Evolutionary conservation across 2,329 filamentous ascomycete species (phyloP).

Genomic region (Ceratocystis albifundus): DNA sequence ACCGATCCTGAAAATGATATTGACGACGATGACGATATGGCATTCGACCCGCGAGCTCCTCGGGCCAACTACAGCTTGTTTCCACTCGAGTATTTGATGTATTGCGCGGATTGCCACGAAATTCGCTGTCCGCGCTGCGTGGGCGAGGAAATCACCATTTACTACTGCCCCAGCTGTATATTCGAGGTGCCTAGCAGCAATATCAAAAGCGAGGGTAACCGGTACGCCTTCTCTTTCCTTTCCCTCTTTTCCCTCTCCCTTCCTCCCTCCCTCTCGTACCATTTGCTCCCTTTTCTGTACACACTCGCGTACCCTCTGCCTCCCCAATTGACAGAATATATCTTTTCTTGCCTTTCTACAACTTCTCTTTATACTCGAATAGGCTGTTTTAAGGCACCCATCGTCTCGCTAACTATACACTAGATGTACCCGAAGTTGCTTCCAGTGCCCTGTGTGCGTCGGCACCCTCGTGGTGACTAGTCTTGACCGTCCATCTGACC

Average conservation of each 20-base stretch:
- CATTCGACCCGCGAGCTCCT: slow-evolving; percentile 75
- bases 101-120: slow-evolving; percentile 95
- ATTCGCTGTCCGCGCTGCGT: slow-evolving; percentile 90
- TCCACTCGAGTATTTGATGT: slow-evolving; percentile 84
- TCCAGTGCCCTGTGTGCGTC: slow-evolving; percentile 83
- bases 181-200: slow-evolving; percentile 94
- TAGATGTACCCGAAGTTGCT: slow-evolving; percentile 88
- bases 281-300: background rate
- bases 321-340: background rate
- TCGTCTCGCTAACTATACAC: background rate
- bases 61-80: slow-evolving; percentile 87
- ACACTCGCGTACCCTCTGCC: background rate
- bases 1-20: slow-evolving; percentile 29
- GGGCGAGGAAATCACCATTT: slow-evolving; percentile 84
- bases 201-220: slow-evolving; percentile 83
- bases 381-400: background rate
- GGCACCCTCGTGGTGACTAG: slow-evolving; percentile 59
- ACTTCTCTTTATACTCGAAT: background rate
- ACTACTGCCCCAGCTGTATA: slow-evolving; percentile 88
- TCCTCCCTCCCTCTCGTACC: background rate
- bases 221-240: slow-evolving; percentile 42
- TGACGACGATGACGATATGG: slow-evolving; percentile 55
- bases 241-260: background rate
- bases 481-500: slow-evolving; percentile 46
- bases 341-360: background rate